Percentiles rank a stretch among this genome's conserved stretches.
phyloP scores from a whole-genome alignment of 1,284 basidiomycete genomes.

The Naganishia albida region DNA sequence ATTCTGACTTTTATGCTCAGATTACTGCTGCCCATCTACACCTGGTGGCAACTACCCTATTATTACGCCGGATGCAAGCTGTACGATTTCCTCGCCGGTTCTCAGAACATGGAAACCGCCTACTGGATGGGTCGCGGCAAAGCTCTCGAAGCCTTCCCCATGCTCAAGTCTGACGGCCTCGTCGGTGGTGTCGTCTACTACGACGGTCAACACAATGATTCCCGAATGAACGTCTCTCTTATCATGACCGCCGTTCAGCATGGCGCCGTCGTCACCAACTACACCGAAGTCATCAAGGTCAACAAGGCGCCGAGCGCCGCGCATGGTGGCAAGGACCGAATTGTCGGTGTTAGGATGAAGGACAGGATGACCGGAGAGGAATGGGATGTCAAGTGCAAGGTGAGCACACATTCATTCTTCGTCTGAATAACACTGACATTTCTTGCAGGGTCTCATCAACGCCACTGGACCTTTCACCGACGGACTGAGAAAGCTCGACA shows the following conservation, averaged over 20 bases:
- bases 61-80: constrained; percentile 95
- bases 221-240: constrained; percentile 94
- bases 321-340: constrained; percentile 60
- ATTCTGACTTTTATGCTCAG: constrained; percentile 33
- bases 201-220: constrained; percentile 97
- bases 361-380: constrained; percentile 82
- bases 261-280: constrained; percentile 86
- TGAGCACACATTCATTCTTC: constrained; percentile 41
- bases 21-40: constrained; percentile 56
- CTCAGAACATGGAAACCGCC: constrained; percentile 93
- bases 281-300: constrained; percentile 79
- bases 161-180: constrained; percentile 89
- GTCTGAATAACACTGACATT: background rate
- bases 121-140: constrained; percentile 94
- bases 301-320: constrained; percentile 64
- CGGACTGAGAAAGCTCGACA: constrained; percentile 79
- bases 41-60: constrained; percentile 96
- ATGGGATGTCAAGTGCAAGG: constrained; percentile 81
- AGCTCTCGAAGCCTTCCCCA: constrained; percentile 91
- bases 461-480: constrained; percentile 96
- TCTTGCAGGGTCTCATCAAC: constrained; percentile 78
- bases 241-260: constrained; percentile 92
- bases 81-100: constrained; percentile 93
- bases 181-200: constrained; percentile 96
- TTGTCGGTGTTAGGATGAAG: constrained; percentile 74